Evolutionary conservation across 1,284 basidiomycete genomes (phyloP), one percentile per base, ranked within the genome.

Genomic region (Sanghuangporus sanghuang): DNA sequence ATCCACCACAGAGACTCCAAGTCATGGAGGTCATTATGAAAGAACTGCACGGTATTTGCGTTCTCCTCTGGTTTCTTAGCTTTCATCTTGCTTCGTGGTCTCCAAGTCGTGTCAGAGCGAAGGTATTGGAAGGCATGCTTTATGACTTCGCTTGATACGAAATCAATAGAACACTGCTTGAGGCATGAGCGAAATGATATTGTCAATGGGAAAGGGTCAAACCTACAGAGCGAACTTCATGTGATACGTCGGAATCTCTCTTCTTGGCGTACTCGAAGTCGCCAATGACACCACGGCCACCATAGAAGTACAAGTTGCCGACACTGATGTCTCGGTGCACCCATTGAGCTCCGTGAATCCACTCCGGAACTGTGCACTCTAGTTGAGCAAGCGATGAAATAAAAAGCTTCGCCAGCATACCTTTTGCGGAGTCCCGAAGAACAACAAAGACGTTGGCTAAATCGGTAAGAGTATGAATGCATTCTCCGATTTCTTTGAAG

Each of bases 1-100:
- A 59, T 44, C 58, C 58, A 59, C 42, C 42, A 59, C 35, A 59
- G 12, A 6, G 58, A 59, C n/a, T 59, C 58, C 36, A 49, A n/a
- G 23, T 59, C 58, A 32, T 59, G 58, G 7, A 44, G 9, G 49
- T 32, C 21, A 49, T 59, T 59, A 23, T 46, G 42, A 11, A 48
- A 21, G 36, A 48, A 8, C 18, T 9, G 18, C 16, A 49, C 18
- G 11, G 2, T 16, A n/a, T 44, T 44, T 11, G 16, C 9, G 11
- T 42, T 21, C 18, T 14, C 39, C 18, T 14, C 39, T 49, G 42
- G 49, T 9, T 18, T 44, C 9, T 23, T 48, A n/a, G n/a, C 1
- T n/a, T 12, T 36, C 9, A n/a, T 38, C 39, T 11, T 42, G 11
- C 11, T 11, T 9, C 40, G 16, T 11, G 9, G 40, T 3, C 40